Conservation (phyloP, 495 filamentous ascomycete species). For the Podospora tetraspora region DNA sequence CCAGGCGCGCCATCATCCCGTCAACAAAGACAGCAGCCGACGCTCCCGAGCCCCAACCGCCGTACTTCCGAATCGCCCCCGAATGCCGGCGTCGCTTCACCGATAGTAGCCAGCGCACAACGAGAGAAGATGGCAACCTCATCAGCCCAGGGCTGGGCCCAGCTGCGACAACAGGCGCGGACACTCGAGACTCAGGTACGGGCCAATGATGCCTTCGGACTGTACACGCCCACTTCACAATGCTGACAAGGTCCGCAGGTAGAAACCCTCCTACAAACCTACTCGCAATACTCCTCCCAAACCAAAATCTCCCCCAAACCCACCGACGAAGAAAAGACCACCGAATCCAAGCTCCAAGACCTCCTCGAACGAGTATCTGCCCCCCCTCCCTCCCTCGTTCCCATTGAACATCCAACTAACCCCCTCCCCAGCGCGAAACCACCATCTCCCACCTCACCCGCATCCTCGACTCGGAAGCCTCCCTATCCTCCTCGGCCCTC, state of each 20-base stretch:
- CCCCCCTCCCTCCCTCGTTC: background rate
- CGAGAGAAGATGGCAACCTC: conserved; percentile 61
- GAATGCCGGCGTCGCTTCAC: conserved; percentile 12
- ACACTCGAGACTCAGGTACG: conserved; percentile 85
- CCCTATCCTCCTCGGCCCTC: conserved; percentile 78
- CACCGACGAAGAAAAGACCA: conserved; percentile 73
- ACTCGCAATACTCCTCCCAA: conserved; percentile 86
- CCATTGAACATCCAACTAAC: conserved; percentile 5
- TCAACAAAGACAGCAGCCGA: background rate
- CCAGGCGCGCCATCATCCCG: background rate
- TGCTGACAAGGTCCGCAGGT: conserved; percentile 53
- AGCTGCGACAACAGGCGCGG: conserved; percentile 89
- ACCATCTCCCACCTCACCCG: conserved; percentile 78
- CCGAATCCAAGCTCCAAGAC: conserved; percentile 78
- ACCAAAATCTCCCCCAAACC: conserved; percentile 75
- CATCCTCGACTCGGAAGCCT: conserved; percentile 90
- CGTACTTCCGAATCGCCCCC: background rate
- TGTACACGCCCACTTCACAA: background rate
- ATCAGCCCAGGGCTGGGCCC: conserved; percentile 79
- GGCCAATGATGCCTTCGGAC: background rate
- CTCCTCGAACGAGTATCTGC: conserved; percentile 65
- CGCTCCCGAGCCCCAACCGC: background rate
- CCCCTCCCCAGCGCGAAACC: conserved; percentile 61
- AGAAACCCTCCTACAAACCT: conserved; percentile 87
- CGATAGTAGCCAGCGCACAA: background rate